Base-by-base conservation (phyloP, 1,139 yeast species). In the Suhomyces taliae region DNA sequence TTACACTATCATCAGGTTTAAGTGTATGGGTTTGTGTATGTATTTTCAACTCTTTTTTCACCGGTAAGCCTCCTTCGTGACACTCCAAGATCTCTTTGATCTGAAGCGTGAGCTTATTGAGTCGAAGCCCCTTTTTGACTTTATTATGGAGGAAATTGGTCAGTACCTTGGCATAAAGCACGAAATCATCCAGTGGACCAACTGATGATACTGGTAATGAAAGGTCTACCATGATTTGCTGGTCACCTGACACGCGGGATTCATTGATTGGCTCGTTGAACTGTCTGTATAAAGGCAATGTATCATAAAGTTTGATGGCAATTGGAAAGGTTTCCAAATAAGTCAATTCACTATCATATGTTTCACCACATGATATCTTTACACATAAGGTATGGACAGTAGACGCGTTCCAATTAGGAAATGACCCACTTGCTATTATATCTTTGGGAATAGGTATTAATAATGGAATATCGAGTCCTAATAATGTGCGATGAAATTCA, bases 381-480 rank as follows among this genome's bases (percentile, higher is more conserved):
- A 75, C 76, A 27, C 62, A 55, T 15, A 76, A 57, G 11, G 57
- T 54, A 52, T 76, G 78, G 2, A 64, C 60, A 1, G 78, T 73
- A 7, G 66, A 59, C 2, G 79, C 78, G 39, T 66, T 66, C 77
- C 79, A 76, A 36, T 62, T 56, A 9, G 67, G 63, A 41, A 65
- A 69, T 47, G 59, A 61, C 2, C 79, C 78, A 47, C 77, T 70
- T 14, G 83, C 74, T 8, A 74, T 67, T 6, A 82, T 69, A 47
- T 81, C 82, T 46, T 72, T 74, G 1, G 83, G 83, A n/a, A 84
- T 60, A 0, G 83, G 83, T 33, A 84, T 73, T 9, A 83, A 65
- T 37, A 84, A 63, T 0, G 89, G 89, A 5, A 84, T 61, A 54
- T 83, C 87, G 32, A 83, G 57, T 0, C 85, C 87, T 8, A 83